Conservation (phyloP, 441 rosid genomes). For the Raphanus hybrid region DNA sequence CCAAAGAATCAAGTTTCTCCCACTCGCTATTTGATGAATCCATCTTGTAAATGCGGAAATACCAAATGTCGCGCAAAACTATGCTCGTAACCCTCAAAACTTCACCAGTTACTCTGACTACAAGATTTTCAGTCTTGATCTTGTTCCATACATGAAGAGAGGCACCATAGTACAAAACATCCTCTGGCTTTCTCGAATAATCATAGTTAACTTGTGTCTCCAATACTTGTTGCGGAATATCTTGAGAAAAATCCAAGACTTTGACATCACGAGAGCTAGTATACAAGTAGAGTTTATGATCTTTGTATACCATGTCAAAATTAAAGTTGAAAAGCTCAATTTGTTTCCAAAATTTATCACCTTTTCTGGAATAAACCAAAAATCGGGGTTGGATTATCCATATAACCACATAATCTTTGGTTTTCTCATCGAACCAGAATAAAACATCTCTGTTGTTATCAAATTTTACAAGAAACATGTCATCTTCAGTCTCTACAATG, state of each 20-base stretch:
- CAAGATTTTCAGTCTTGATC: not conserved
- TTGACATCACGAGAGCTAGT: not conserved
- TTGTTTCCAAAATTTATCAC: not conserved
- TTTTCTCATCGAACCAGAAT: not conserved
- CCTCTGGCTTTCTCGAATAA: not conserved
- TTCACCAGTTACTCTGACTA: slow-evolving; percentile 1
- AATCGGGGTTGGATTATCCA: not conserved
- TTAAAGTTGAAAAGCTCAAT: not conserved
- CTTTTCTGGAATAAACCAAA: not conserved
- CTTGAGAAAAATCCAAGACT: not conserved
- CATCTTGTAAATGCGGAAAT: not conserved
- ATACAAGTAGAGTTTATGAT: not conserved
- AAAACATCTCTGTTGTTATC: not conserved
- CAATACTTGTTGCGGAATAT: not conserved
- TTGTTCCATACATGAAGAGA: no score
- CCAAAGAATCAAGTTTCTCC: not conserved
- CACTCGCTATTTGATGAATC: not conserved
- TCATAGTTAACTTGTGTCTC: not conserved
- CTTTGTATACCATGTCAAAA: not conserved
- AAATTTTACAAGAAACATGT: not conserved
- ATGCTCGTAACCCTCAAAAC: not conserved
- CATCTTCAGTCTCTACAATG: not conserved
- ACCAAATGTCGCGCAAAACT: not conserved
- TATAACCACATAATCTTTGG: not conserved
- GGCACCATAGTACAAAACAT: no score